These are phyloP conservation scores for Ramaria sp. DNA, from an alignment of 768 basidiomycete species.

Conservation along the genomic window DNA sequence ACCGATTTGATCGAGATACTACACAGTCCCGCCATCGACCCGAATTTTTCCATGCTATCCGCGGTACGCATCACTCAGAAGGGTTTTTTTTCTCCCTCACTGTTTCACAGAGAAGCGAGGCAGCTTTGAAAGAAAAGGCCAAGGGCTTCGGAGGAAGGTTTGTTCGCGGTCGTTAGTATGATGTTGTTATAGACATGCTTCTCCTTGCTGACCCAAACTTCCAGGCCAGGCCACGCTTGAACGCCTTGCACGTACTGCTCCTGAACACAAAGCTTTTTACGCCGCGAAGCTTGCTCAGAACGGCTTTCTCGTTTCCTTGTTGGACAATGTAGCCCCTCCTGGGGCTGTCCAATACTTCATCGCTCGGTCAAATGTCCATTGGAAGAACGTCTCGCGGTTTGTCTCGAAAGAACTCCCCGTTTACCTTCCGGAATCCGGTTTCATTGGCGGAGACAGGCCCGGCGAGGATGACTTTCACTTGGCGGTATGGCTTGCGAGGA, in stretches of 20 bases:
- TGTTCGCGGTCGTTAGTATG: constrained; percentile 28
- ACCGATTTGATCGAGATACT: constrained; percentile 25
- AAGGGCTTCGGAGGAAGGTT: constrained; percentile 24
- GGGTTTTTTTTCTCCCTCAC: neutral
- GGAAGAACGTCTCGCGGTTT: constrained; percentile 26
- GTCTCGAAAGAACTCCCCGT: constrained; percentile 29
- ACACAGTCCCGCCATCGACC: constrained; percentile 36
- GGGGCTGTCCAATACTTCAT: constrained; percentile 29
- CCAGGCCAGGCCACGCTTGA: constrained; percentile 34
- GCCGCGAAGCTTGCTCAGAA: constrained; percentile 29
- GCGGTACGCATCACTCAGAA: constrained; percentile 5
- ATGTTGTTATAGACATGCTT: neutral
- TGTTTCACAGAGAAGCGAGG: constrained; percentile 26
- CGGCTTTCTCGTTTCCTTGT: constrained; percentile 30
- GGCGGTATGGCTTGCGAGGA: constrained; percentile 40
- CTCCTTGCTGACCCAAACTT: neutral
- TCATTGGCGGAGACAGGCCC: constrained; percentile 35
- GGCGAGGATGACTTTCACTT: constrained; percentile 49
- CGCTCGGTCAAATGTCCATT: constrained; percentile 26
- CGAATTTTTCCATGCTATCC: constrained; percentile 37
- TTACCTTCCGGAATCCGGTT: constrained; percentile 30
- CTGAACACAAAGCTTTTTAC: constrained; percentile 32
- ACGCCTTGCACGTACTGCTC: constrained; percentile 23
- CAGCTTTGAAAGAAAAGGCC: constrained; percentile 31
- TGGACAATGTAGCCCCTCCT: constrained; percentile 26